phyloP scores from a whole-genome alignment of 345 rosid species.

The Camelina neglecta region DNA sequence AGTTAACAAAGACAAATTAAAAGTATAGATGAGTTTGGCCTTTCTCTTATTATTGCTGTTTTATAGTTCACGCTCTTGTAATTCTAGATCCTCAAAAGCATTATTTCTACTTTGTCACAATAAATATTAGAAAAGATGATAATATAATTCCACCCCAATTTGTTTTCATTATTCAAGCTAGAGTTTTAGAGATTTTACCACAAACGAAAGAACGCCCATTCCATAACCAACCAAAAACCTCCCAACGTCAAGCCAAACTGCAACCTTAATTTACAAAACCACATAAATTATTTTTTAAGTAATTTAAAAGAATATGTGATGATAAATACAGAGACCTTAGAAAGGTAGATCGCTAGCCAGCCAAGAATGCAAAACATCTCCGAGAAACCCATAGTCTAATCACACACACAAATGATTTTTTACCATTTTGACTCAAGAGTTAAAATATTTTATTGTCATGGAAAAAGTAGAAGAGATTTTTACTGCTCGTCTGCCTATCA shows the following conservation, averaged over 20 bases:
- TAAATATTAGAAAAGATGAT: too few species aligned
- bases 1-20: not conserved
- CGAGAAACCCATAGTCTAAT: conserved; percentile 71
- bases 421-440: not conserved
- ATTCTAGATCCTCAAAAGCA: too few species aligned
- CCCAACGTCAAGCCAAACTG: conserved; percentile 65
- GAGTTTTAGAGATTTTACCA: conserved; percentile 52
- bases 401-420: not conserved
- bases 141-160: not conserved
- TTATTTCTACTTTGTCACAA: too few species aligned
- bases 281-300: not conserved
- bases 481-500: conserved; percentile 71
- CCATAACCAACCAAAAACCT: conserved; percentile 72
- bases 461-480: not conserved
- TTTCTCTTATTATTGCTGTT: too few species aligned
- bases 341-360: conserved; percentile 62
- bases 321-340: conserved; percentile 47
- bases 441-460: not conserved
- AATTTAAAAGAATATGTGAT: not conserved
- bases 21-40: too few species aligned
- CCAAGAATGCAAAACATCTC: conserved; percentile 68
- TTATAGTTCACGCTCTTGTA: too few species aligned
- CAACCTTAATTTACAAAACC: conserved; percentile 47
- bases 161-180: not conserved
- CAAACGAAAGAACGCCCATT: conserved; percentile 76